Evolutionary conservation across 2,329 filamentous ascomycete species (phyloP).

Genomic region (Hymenoscyphus fructigenus): DNA sequence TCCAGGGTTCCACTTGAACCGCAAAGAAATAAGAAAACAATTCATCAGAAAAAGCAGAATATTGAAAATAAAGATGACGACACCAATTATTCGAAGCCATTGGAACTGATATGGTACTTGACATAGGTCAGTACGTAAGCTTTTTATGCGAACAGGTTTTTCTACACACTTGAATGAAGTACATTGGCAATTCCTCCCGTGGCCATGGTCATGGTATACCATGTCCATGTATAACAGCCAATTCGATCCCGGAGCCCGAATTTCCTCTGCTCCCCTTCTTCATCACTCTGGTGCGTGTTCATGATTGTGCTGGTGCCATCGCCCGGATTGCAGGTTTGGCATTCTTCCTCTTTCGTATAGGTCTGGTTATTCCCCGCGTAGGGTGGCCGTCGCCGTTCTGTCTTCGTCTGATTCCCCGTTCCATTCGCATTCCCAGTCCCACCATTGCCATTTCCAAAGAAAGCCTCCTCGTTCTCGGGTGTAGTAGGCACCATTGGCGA

Average conservation of each 20-base stretch:
- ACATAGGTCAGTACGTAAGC: not conserved
- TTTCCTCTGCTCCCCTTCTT: conserved; percentile 34
- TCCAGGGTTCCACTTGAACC: conserved; percentile 68
- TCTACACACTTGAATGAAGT: conserved; percentile 50
- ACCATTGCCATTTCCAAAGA: conserved; percentile 10
- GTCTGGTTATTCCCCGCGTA: not conserved
- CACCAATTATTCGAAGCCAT: conserved; percentile 59
- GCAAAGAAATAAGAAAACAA: conserved; percentile 61
- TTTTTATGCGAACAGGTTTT: conserved; percentile 10
- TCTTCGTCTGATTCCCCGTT: not conserved
- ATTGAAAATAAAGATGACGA: conserved; percentile 63
- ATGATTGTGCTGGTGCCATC: not conserved
- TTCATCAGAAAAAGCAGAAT: conserved; percentile 62
- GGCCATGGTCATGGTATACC: conserved; percentile 62
- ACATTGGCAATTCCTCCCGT: conserved; percentile 57
- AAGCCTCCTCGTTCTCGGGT: conserved; percentile 7
- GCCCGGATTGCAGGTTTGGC: not conserved
- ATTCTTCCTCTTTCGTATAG: not conserved
- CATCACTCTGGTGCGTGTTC: conserved; percentile 3
- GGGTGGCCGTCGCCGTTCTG: not conserved
- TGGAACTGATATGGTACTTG: conserved; percentile 51
- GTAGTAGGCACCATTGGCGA: conserved; percentile 36
- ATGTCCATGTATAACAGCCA: conserved; percentile 66
- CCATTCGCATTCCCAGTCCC: conserved; percentile 4
- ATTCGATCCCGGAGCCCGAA: conserved; percentile 51